Evolutionary conservation across 1,284 basidiomycete species (phyloP), one percentile per base, ranked within the genome.

Genomic region (Papiliotrema laurentii): DNA sequence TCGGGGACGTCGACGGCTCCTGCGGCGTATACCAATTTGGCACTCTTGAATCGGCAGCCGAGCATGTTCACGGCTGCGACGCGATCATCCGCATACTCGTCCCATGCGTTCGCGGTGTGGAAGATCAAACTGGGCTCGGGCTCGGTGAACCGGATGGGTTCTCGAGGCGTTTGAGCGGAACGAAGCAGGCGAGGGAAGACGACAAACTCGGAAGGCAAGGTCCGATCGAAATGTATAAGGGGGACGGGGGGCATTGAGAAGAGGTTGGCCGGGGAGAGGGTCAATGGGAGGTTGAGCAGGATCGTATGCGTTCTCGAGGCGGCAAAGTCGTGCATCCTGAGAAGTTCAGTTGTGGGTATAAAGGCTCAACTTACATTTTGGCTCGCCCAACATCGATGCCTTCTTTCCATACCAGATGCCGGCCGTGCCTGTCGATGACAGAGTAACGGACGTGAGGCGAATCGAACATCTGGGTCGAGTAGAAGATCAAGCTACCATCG

Each of bases 261-360:
- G 24, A 78, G 58, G 48, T 79, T 79, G 45, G 72, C 58, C 6
- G 77, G 76, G 37, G 77, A 69, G 37, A 79, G 71, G 0, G 75
- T 75, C 2, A 79, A 68, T 0, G 77, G 78, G 3, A 77, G 67
- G 56, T 78, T 78, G 56, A 79, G 66, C 38, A 78, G 63, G 47
- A 78, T 64, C 2, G 77, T 75, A 43, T 71, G 68, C 0, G 71
- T 72, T 13, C 67, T 61, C 0, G 75, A 75, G 5, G 68, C 73
- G 19, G 69, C 77, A 56, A 78, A 77, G 59, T 79, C 78, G 59
- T 78, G 77, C 76, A 78, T 78, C 73, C 78, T 74, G 59, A 18
- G 40, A 4, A 47, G 39, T 9, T 42, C 18, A 16, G 40, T 11
- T 4, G 9, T 25, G 21, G 24, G 55, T 27, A 39, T 14, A 7